Percentiles rank a stretch among this genome's conserved stretches.
These are phyloP conservation scores for Pachysandra terminalis DNA, from an alignment of 164 flowering plant genomes.

Conservation along the genomic window DNA sequence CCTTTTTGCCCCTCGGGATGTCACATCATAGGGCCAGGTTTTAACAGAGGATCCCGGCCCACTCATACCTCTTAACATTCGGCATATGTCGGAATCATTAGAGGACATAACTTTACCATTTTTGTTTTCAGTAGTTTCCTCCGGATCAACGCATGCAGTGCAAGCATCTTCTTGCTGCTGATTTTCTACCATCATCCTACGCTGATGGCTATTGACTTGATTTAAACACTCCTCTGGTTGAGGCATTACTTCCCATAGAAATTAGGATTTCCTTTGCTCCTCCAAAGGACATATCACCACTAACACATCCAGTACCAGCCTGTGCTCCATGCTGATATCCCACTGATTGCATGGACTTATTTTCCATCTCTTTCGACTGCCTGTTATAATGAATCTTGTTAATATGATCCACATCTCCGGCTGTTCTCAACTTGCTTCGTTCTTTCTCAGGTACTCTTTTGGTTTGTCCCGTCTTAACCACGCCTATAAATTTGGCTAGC, in stretches of 20 bases:
- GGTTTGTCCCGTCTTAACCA: slow-evolving; percentile 6
- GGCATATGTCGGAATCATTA: background rate
- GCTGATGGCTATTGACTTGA: background rate
- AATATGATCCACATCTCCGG: background rate
- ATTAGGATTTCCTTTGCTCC: background rate
- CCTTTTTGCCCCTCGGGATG: too few relatives aligned
- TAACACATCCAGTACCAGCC: background rate
- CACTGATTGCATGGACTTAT: background rate
- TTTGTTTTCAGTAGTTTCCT: background rate
- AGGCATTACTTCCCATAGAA: background rate
- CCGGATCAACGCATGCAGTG: background rate
- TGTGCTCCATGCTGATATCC: slow-evolving; percentile 10
- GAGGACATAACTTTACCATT: slow-evolving; percentile 4
- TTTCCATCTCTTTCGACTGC: background rate
- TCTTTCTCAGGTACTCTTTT: slow-evolving; percentile 3
- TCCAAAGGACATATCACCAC: background rate
- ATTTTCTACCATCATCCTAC: background rate
- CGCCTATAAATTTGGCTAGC: slow-evolving; percentile 31
- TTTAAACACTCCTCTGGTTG: background rate
- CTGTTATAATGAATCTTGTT: background rate
- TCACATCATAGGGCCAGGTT: too few relatives aligned
- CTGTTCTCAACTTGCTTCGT: slow-evolving; percentile 7
- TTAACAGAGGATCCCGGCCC: too few relatives aligned
- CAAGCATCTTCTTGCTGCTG: background rate
- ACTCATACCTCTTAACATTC: slow-evolving; percentile 8